Percentiles rank a stretch among this genome's conserved stretches.
phyloP scores from a whole-genome alignment of 1,139 yeast species.

The Maudiozyma humilis region DNA sequence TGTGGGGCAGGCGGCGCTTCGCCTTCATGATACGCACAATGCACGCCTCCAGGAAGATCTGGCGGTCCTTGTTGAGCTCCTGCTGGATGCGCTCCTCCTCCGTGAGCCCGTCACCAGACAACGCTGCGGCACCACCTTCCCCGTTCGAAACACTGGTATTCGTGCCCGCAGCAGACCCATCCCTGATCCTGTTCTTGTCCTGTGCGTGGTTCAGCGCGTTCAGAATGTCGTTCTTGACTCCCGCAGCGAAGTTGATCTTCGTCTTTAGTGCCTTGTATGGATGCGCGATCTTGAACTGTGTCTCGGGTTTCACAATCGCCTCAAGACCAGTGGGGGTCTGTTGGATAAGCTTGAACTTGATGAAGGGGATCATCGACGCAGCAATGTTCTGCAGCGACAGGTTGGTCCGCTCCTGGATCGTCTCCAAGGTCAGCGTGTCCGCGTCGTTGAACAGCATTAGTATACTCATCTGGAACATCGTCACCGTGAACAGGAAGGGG shows the following conservation, averaged over 20 bases:
- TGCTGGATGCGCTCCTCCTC: constrained; percentile 78
- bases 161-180: neutral
- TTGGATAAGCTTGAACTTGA: constrained; percentile 66
- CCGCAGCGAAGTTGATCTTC: constrained; percentile 76
- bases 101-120: constrained; percentile 15
- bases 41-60: constrained; percentile 80
- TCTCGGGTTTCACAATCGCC: constrained; percentile 41
- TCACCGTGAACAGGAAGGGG: constrained; percentile 72
- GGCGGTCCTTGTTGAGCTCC: constrained; percentile 82
- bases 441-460: constrained; percentile 60
- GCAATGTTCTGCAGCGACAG: constrained; percentile 59
- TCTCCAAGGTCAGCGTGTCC: constrained; percentile 50
- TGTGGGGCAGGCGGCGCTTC: constrained; percentile 70
- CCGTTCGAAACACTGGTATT: no score
- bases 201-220: constrained; percentile 13
- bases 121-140: no score
- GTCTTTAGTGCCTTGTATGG: constrained; percentile 82
- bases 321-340: constrained; percentile 55
- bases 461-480: constrained; percentile 81
- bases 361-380: constrained; percentile 68
- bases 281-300: constrained; percentile 60
- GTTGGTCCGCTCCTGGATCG: constrained; percentile 61
- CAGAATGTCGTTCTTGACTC: constrained; percentile 59
- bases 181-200: constrained; percentile 9
- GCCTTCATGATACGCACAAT: constrained; percentile 97